Evolutionary conservation across 2,329 filamentous ascomycete species (phyloP), one percentile per base, ranked within the genome.

Genomic region (Karstenula rhodostoma): DNA sequence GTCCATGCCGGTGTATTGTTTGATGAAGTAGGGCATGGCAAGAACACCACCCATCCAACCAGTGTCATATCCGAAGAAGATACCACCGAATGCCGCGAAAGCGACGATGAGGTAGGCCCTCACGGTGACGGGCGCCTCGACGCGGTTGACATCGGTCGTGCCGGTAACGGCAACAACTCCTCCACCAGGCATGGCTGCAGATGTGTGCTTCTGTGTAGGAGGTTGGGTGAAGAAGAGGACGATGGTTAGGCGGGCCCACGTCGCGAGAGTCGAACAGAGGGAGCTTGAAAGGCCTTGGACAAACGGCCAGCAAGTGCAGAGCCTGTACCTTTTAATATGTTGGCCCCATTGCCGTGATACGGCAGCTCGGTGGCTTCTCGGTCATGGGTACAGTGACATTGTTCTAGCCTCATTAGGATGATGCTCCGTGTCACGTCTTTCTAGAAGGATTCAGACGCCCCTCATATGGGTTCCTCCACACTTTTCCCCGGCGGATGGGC

Each of bases 51-150:
- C 88, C 83, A 91, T 91, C 82, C 90, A 91, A 72, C 90, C 90
- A 44, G 90, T 91, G 74, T 93, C 90, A 79, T 91, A 93, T 59
- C 90, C 90, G 79, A 92, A 91, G 85, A 92, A 91, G 81, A 92
- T 90, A 71, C 81, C 81, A 68, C 81, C 81, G 64, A 83, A 83
- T 25, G 81, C 79, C 47, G 81, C 81, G 61, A 83, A 83, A 35
- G 79, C 80, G 74, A 81, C 80, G 56, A 83, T 78, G 56, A 81
- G 68, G 68, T 81, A 81, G 61, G 81, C 80, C 63, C 80, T 80
- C 62, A 79, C 70, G 19, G 81, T 83, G 50, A 83, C 80, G 37
- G 82, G 82, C 17, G 82, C 81, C 69, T 83, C 81, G 71, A 90
- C 82, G 71, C 85, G 84, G 68, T 77, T 80, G 69, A 85, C 80